A percentile compares a stretch with the other conserved stretches of the same genome.
Conservation (phyloP, 192 early-diverging fungal genomes). For the Dissophora ornata region DNA sequence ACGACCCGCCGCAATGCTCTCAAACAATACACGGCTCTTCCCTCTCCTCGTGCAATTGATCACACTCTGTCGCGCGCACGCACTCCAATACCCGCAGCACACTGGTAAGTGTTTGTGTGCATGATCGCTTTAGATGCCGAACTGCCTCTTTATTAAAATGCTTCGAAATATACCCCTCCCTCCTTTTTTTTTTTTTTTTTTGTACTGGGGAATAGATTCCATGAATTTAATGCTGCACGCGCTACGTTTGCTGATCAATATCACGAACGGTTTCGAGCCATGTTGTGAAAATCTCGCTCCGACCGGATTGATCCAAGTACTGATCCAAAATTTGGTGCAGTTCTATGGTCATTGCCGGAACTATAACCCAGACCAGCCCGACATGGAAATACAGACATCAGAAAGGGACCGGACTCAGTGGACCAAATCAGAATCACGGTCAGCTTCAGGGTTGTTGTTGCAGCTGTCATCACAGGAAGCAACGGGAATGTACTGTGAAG, state of each 20-base stretch:
- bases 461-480: neutral
- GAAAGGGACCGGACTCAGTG: neutral
- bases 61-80: conserved; percentile 39
- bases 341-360: conserved; percentile 33
- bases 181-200: neutral
- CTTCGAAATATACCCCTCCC: no score
- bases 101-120: conserved; percentile 29
- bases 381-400: neutral
- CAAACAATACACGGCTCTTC: conserved; percentile 8
- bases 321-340: conserved; percentile 44
- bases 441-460: conserved; percentile 2
- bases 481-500: neutral
- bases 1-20: conserved; percentile 1
- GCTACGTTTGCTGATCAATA: conserved; percentile 34
- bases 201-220: conserved; percentile 7
- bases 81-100: conserved; percentile 38
- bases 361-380: neutral
- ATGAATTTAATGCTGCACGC: conserved; percentile 40
- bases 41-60: conserved; percentile 36
- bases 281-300: conserved; percentile 29
- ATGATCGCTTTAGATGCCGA: no score
- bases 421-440: neutral
- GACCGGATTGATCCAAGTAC: conserved; percentile 22
- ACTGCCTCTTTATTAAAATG: no score
- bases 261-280: conserved; percentile 36